These are phyloP conservation scores for Trichoderma polysporum DNA, from an alignment of 2,329 filamentous ascomycete genomes.

Conservation along the genomic window DNA sequence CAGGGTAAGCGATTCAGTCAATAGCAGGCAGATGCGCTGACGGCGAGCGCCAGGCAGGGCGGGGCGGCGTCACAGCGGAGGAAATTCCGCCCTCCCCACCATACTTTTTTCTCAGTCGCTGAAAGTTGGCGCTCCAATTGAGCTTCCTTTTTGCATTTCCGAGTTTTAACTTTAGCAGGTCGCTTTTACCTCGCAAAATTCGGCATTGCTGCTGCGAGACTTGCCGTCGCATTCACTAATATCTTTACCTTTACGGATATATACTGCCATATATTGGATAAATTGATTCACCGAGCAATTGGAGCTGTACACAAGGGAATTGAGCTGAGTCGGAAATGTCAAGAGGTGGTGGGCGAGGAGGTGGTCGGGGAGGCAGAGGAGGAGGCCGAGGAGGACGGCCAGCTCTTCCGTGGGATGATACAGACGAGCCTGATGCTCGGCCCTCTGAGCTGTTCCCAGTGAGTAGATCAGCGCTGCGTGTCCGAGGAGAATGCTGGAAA, in stretches of 20 bases:
- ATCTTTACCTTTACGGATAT: background rate
- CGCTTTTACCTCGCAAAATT: background rate
- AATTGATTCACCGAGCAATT: background rate
- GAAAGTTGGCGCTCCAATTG: constrained; percentile 15
- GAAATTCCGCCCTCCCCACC: constrained; percentile 21
- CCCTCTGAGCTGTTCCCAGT: constrained; percentile 62
- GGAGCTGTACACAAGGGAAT: background rate
- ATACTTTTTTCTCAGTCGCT: constrained; percentile 14
- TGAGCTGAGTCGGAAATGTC: constrained; percentile 42
- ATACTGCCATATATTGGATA: background rate
- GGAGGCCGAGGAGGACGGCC: constrained; percentile 47
- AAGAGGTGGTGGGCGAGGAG: constrained; percentile 51
- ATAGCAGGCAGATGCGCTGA: constrained; percentile 22
- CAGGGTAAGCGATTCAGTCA: background rate
- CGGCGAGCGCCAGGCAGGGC: constrained; percentile 17
- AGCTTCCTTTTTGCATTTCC: background rate
- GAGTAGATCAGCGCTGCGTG: constrained; percentile 25
- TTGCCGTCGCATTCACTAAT: background rate
- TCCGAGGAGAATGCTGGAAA: background rate
- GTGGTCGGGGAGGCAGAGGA: constrained; percentile 51
- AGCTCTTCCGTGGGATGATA: constrained; percentile 52
- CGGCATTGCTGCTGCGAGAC: background rate
- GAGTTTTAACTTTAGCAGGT: background rate
- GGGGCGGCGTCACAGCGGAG: constrained; percentile 19
- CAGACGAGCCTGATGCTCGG: constrained; percentile 55